These are phyloP conservation scores for Beauveria varroae DNA, from an alignment of 2,329 filamentous ascomycete species.

Conservation along the genomic window DNA sequence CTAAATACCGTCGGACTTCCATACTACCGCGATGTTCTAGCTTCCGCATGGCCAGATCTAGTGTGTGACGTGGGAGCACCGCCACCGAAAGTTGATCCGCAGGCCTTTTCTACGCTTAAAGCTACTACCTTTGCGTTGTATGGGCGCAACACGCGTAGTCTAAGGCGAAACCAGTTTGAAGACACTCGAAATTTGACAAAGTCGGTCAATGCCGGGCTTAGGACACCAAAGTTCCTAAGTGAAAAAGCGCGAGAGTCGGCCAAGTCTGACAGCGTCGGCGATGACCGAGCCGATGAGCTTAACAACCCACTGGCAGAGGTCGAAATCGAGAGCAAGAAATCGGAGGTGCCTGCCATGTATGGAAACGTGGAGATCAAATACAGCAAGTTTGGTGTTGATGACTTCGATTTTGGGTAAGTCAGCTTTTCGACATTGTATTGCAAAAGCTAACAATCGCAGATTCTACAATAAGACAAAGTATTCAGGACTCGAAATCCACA, in stretches of 20 bases:
- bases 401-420: conserved; percentile 88
- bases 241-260: conserved; percentile 73
- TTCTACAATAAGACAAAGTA: conserved; percentile 93
- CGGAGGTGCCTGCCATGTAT: conserved; percentile 83
- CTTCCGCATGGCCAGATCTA: conserved; percentile 86
- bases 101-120: conserved; percentile 61
- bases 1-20: conserved; percentile 84
- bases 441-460: conserved; percentile 35
- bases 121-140: conserved; percentile 69
- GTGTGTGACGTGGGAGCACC: conserved; percentile 81
- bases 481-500: conserved; percentile 91
- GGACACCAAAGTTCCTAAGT: conserved; percentile 85
- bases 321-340: conserved; percentile 65
- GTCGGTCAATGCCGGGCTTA: conserved; percentile 51
- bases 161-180: conserved; percentile 75
- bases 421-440: background rate
- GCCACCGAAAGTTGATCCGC: conserved; percentile 64
- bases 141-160: conserved; percentile 66
- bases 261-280: conserved; percentile 35
- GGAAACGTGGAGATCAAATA: conserved; percentile 96
- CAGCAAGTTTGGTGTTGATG: conserved; percentile 97
- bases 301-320: conserved; percentile 58
- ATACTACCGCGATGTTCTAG: conserved; percentile 79
- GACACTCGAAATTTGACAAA: conserved; percentile 61
- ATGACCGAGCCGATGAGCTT: conserved; percentile 47